Base-by-base conservation (phyloP, 2,329 filamentous ascomycete species). In the Ascochyta viciae-villosae region DNA sequence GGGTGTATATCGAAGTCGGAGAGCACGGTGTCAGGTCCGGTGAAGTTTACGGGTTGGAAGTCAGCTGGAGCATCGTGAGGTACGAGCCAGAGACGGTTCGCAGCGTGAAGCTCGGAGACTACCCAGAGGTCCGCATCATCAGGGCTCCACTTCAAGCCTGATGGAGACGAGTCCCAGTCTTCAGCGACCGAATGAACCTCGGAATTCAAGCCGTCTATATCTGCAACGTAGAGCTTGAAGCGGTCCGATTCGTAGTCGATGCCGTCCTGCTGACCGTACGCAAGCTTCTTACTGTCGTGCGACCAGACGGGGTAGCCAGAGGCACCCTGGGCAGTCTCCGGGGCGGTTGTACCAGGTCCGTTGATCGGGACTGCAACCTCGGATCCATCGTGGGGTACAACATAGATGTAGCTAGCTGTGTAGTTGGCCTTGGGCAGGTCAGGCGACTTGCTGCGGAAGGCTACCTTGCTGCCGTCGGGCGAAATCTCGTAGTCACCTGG, bases 401-500 rank as follows among this genome's bases (percentile, higher is more conserved):
- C 85, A 75, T 95, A 96, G 37, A 96, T 83, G 70, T 95, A 90
- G 9, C 89, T 89, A 64, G 93, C 93, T 7, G 92, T 96, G 75
- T 89, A 87, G 60, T 90, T 85, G 0, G 90, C 89, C 8, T 85
- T 87, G 63, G 89, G 85, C 12, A 92, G 76, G 15, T 86, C 79
- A 0, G 90, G 90, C 63, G 92, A 90, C 65, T 91, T 91, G 22
- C 89, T 85, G 22, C 92, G 84, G 69, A 94, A 93, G n/a, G 72
- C 72, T n/a, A 75, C 73, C 24, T 86, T 85, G 56, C 92, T 82
- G 1, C 89, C 90, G 43, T 81, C 77, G 13, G 80, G 77, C 55
- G 87, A 83, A 56, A 94, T 83, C 66, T 95, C 91, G 67, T 93
- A 96, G 75, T 96, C 89, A 7, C 85, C 84, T 0, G 85, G 76